A percentile compares a stretch with the other conserved stretches of the same genome.
Conservation (phyloP, 352 stramenopile species). For the Globisporangium carolinianum region DNA sequence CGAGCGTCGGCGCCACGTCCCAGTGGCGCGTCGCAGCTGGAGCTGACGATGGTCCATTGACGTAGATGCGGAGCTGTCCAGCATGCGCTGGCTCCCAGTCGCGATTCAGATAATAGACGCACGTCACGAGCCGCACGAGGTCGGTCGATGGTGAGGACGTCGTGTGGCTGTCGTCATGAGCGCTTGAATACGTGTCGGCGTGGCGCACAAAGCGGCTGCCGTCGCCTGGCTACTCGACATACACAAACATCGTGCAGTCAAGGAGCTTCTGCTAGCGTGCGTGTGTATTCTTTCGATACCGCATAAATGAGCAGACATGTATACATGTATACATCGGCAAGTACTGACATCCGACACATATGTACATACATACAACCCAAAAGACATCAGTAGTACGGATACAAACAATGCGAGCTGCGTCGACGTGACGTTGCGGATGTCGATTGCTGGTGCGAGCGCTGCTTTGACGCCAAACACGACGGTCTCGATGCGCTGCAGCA, state of each 20-base stretch:
- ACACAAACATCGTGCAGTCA: slow-evolving; percentile 2
- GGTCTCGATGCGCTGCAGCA: slow-evolving; percentile 42
- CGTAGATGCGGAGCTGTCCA: slow-evolving; percentile 65
- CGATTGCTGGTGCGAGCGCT: slow-evolving; percentile 28
- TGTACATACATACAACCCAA: not conserved
- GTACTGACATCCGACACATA: not conserved
- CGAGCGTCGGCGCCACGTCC: slow-evolving; percentile 78
- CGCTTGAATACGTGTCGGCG: slow-evolving; percentile 52
- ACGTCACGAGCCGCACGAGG: slow-evolving; percentile 64
- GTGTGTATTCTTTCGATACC: not conserved
- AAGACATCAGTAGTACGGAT: slow-evolving; percentile 11
- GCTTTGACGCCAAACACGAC: slow-evolving; percentile 53
- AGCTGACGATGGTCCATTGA: slow-evolving; percentile 13
- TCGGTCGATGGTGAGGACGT: slow-evolving; percentile 5
- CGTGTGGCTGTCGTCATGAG: slow-evolving; percentile 18
- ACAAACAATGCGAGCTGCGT: slow-evolving; percentile 77
- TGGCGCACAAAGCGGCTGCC: slow-evolving; percentile 64
- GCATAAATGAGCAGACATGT: too few species aligned
- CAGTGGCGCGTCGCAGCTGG: slow-evolving; percentile 12
- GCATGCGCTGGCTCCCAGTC: slow-evolving; percentile 51
- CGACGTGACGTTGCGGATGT: slow-evolving; percentile 61
- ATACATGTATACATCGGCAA: not conserved
- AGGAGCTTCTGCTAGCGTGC: not conserved
- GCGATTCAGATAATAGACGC: slow-evolving; percentile 84
- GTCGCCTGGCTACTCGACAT: slow-evolving; percentile 37